Conservation (phyloP, 2,329 filamentous ascomycete species). For the Verticillium longisporum region DNA sequence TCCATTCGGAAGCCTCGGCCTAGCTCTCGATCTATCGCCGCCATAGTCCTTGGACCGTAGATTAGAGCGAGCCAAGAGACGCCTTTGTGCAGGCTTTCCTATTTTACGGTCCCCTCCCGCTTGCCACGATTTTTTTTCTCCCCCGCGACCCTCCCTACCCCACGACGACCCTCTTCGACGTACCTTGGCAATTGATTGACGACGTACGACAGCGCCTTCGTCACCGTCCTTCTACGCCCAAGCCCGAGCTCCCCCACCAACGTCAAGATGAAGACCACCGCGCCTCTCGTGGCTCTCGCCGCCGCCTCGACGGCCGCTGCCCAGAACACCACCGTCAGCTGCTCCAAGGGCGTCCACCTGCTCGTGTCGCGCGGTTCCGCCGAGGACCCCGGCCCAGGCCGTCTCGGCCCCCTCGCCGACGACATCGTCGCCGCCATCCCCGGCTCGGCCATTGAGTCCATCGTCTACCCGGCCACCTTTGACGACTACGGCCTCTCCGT, state of each 20-base stretch:
- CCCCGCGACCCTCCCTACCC: not conserved
- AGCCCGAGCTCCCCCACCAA: not conserved
- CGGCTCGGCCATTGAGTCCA: constrained; percentile 23
- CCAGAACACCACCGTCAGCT: constrained; percentile 16
- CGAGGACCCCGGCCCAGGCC: constrained; percentile 26
- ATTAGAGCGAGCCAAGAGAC: not conserved
- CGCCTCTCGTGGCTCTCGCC: constrained; percentile 7
- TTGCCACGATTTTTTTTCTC: not conserved
- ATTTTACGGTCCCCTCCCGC: not conserved
- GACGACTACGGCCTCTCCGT: constrained; percentile 26
- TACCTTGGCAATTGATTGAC: not conserved
- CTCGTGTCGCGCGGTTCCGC: constrained; percentile 30
- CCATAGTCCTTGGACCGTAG: not conserved
- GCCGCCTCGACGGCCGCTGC: constrained; percentile 17
- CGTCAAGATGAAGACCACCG: constrained; percentile 3
- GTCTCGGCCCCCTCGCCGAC: constrained; percentile 23
- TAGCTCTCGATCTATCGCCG: not conserved
- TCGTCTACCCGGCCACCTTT: constrained; percentile 31
- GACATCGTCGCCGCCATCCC: constrained; percentile 23
- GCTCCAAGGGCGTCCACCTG: constrained; percentile 30
- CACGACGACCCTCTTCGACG: not conserved
- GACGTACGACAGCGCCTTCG: not conserved
- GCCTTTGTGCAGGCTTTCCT: not conserved
- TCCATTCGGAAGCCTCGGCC: not conserved
- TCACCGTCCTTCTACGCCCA: not conserved